These are phyloP conservation scores for Diaporthe capsici DNA, from an alignment of 2,329 filamentous ascomycete species.

Conservation along the genomic window DNA sequence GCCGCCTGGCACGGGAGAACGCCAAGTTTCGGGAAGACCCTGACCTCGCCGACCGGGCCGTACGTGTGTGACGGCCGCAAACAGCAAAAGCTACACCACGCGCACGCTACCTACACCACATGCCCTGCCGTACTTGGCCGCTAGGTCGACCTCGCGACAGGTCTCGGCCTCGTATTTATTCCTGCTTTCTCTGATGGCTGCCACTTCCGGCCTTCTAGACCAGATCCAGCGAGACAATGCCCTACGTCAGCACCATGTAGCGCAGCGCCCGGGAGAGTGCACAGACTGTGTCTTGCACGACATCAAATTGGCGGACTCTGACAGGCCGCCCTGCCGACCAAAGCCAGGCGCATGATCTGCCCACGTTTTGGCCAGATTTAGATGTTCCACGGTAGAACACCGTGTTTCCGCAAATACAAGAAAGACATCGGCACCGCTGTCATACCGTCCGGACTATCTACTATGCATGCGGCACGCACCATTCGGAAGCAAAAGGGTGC, in stretches of 20 bases:
- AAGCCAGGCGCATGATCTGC: conserved; percentile 28
- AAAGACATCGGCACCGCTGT: conserved; percentile 5
- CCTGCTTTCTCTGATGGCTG: conserved; percentile 1
- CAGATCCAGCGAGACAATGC: conserved; percentile 17
- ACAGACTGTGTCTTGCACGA: conserved; percentile 20
- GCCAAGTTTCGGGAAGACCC: conserved; percentile 29
- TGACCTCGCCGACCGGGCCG: conserved; percentile 33
- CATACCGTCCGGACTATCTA: not conserved
- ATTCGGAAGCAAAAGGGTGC: conserved; percentile 17
- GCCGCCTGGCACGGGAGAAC: conserved; percentile 14
- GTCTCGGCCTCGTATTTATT: conserved; percentile 18
- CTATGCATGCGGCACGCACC: not conserved
- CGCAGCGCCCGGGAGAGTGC: not conserved
- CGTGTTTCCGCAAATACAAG: not conserved
- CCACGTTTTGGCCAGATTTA: conserved; percentile 24
- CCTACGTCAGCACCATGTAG: conserved; percentile 17
- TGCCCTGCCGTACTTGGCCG: no score
- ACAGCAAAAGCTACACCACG: not conserved
- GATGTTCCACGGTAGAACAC: conserved; percentile 24
- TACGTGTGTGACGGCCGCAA: conserved; percentile 14
- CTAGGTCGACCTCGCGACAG: not conserved
- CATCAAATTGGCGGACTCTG: conserved; percentile 12
- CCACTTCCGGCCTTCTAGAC: conserved; percentile 8
- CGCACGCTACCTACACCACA: not conserved
- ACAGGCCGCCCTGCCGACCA: conserved; percentile 16